These are phyloP conservation scores for Trypanosoma avium DNA, from an alignment of 208 protist species.

Conservation along the genomic window DNA sequence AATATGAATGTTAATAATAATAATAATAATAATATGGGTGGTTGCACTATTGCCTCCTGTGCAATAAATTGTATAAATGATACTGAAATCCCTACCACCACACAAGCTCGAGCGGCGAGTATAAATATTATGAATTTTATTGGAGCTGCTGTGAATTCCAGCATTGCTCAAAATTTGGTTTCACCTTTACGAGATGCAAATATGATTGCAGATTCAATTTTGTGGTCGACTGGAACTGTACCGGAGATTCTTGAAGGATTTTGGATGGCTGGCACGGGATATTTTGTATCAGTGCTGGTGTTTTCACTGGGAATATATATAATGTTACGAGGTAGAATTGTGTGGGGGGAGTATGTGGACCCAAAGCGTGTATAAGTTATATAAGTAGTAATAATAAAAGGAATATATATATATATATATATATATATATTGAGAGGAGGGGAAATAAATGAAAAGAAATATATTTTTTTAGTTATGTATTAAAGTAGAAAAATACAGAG, in stretches of 20 bases:
- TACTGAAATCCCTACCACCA: not conserved
- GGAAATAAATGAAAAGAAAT: too few species aligned
- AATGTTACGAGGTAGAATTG: slow-evolving; percentile 52
- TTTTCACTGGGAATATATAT: slow-evolving; percentile 61
- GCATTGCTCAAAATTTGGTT: slow-evolving; percentile 3
- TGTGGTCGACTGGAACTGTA: not conserved
- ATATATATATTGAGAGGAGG: too few species aligned
- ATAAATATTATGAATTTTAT: slow-evolving; percentile 6
- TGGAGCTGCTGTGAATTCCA: not conserved
- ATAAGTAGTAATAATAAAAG: too few species aligned
- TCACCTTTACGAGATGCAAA: slow-evolving; percentile 2
- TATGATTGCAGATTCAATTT: slow-evolving; percentile 9
- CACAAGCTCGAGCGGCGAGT: not conserved
- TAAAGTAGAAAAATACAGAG: too few species aligned
- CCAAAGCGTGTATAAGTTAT: too few species aligned
- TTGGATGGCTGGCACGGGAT: slow-evolving; percentile 57
- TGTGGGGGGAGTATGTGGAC: slow-evolving; percentile 35
- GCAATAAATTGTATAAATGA: not conserved
- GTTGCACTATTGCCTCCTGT: slow-evolving; percentile 13
- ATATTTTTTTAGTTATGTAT: too few species aligned
- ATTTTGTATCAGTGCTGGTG: slow-evolving; percentile 68
- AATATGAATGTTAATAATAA: too few species aligned
- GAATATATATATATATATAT: too few species aligned
- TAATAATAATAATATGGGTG: too few species aligned
- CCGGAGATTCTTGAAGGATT: slow-evolving; percentile 14